phyloP scores from a whole-genome alignment of 148 eudicot genomes.

The Limonium bicolor region DNA sequence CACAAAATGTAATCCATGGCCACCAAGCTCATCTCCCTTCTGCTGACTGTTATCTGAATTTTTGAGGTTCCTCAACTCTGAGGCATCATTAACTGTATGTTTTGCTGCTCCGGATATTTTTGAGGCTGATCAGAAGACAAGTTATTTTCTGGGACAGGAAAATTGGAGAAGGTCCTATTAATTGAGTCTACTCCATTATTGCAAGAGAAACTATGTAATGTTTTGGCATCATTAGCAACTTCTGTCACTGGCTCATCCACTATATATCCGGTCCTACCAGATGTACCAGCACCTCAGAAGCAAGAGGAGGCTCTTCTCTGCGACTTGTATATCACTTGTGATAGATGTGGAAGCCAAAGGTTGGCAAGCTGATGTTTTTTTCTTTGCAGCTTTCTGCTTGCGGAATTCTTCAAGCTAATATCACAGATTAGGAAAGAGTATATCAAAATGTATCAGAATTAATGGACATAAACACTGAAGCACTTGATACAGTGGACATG shows the following conservation, averaged over 20 bases:
- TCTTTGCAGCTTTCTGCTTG: constrained; percentile 78
- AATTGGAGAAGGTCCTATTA: constrained; percentile 7
- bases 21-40: constrained; percentile 10
- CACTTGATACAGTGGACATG: too few species aligned
- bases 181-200: constrained; percentile 9
- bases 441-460: constrained; percentile 1
- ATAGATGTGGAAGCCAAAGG: constrained; percentile 13
- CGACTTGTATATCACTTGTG: constrained; percentile 22
- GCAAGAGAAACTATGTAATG: constrained; percentile 15
- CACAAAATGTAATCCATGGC: constrained; percentile 10
- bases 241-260: constrained; percentile 9
- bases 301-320: constrained; percentile 21
- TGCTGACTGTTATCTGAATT: constrained; percentile 9
- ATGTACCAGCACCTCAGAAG: constrained; percentile 24
- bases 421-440: background rate
- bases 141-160: constrained; percentile 10
- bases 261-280: constrained; percentile 16
- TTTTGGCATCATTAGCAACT: constrained; percentile 12
- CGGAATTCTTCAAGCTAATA: constrained; percentile 86
- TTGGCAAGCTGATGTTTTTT: constrained; percentile 26
- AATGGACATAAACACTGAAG: background rate
- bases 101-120: constrained; percentile 19
- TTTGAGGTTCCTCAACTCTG: constrained; percentile 8
- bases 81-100: constrained; percentile 8
- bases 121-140: constrained; percentile 16